phyloP scores from a whole-genome alignment of 768 basidiomycete genomes.

The Glaciozyma antarctica region DNA sequence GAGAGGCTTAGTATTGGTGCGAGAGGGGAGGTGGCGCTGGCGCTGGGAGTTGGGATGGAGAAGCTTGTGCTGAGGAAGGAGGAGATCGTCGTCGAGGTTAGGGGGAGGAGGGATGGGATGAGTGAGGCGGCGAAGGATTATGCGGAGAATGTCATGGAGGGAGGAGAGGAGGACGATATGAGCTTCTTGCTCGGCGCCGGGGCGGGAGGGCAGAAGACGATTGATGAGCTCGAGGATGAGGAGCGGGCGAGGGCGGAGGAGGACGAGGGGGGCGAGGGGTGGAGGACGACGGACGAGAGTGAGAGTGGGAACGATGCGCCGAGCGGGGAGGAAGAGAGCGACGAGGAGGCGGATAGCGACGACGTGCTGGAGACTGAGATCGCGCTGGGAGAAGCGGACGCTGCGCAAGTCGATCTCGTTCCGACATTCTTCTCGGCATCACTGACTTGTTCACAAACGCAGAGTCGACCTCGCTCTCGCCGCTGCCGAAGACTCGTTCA shows the following conservation, averaged over 20 bases:
- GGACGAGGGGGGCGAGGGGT: background rate
- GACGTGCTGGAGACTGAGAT: slow-evolving; percentile 25
- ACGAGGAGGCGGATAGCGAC: slow-evolving; percentile 20
- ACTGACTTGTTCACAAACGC: background rate
- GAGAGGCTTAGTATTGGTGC: slow-evolving; percentile 13
- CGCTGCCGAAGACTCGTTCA: background rate
- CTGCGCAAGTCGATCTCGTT: background rate
- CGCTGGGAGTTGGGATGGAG: slow-evolving; percentile 5
- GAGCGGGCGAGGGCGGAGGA: slow-evolving; percentile 1
- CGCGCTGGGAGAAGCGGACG: slow-evolving; percentile 21
- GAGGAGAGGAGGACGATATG: slow-evolving; percentile 4
- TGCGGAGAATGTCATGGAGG: too few relatives aligned
- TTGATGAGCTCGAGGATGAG: slow-evolving; percentile 4
- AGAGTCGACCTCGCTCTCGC: slow-evolving; percentile 23
- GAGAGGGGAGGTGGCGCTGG: slow-evolving; percentile 7
- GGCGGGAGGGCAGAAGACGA: background rate
- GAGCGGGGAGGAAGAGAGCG: slow-evolving; percentile 18
- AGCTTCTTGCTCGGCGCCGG: background rate
- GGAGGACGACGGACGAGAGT: slow-evolving; percentile 7
- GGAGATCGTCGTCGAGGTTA: too few relatives aligned
- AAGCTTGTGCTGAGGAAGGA: too few relatives aligned
- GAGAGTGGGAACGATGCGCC: background rate
- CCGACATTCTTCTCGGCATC: background rate
- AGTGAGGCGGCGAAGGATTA: too few relatives aligned
- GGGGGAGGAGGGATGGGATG: too few relatives aligned